Conservation (phyloP, 2,329 filamentous ascomycete species). For the Fusarium chuoi region DNA sequence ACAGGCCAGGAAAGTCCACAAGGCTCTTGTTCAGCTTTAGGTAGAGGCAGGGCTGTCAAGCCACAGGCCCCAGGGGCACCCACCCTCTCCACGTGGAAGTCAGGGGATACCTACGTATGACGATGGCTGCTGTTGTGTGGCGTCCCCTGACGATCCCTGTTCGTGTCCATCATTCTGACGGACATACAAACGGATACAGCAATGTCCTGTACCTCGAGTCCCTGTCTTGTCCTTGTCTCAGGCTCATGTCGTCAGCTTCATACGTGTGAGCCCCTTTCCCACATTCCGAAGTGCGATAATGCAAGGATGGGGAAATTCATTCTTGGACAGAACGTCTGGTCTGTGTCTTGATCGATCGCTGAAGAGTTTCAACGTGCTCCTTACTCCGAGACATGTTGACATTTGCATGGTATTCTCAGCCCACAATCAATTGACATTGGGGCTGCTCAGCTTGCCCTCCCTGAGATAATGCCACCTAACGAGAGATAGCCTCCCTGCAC, state of each 20-base stretch:
- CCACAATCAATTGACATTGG: conserved; percentile 3
- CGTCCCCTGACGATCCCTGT: conserved; percentile 39
- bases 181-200: conserved; percentile 16
- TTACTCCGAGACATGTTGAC: conserved; percentile 21
- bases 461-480: not conserved
- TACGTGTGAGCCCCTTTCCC: conserved; percentile 29
- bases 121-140: conserved; percentile 22
- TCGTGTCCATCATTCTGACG: conserved; percentile 28
- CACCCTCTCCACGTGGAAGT: conserved; percentile 29
- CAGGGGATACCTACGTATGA: conserved; percentile 23
- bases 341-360: conserved; percentile 10
- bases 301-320: conserved; percentile 32
- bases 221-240: conserved; percentile 6
- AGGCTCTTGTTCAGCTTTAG: conserved; percentile 7
- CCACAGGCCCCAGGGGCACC: conserved; percentile 29
- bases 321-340: not conserved
- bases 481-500: conserved; percentile 9
- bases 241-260: conserved; percentile 28
- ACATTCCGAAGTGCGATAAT: conserved; percentile 25
- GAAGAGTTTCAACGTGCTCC: conserved; percentile 16
- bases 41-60: conserved; percentile 22
- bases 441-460: not conserved
- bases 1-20: not conserved
- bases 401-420: not conserved
- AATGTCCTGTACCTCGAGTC: not conserved